These are phyloP conservation scores for Pichia nakasei DNA, from an alignment of 805 yeast species.

Conservation along the genomic window DNA sequence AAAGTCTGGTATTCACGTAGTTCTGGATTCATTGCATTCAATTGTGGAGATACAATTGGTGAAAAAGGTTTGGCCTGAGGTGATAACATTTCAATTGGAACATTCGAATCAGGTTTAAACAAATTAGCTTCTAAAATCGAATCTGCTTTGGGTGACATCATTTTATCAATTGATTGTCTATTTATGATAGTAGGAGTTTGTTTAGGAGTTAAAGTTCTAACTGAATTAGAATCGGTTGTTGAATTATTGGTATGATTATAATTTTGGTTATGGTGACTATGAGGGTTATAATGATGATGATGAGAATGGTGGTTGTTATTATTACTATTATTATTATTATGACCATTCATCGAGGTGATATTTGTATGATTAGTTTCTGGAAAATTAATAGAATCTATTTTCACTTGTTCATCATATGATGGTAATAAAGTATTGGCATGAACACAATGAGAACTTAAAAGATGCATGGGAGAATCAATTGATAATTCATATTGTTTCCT, in stretches of 20 bases:
- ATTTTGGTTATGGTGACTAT: neutral
- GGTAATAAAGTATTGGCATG: conserved; percentile 76
- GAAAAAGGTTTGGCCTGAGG: conserved; percentile 61
- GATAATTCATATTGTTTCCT: conserved; percentile 90
- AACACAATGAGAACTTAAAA: conserved; percentile 67
- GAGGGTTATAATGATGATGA: neutral
- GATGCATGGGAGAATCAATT: conserved; percentile 89
- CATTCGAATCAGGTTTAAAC: conserved; percentile 42
- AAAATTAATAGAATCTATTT: conserved; percentile 4
- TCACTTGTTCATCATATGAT: conserved; percentile 40
- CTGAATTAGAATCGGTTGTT: neutral
- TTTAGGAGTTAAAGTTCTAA: conserved; percentile 3
- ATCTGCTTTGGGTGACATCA: conserved; percentile 20
- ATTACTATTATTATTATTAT: too few species aligned
- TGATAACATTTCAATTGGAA: conserved; percentile 40
- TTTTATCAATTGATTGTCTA: conserved; percentile 16
- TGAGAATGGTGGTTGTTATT: too few species aligned
- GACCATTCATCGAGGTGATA: too few species aligned
- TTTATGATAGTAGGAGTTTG: neutral
- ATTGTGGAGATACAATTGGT: conserved; percentile 30
- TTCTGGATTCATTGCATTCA: conserved; percentile 24
- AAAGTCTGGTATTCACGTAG: conserved; percentile 13
- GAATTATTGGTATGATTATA: neutral
- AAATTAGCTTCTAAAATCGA: conserved; percentile 35
- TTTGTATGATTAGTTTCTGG: neutral